Percentiles rank a stretch among this genome's conserved stretches.
phyloP scores from a whole-genome alignment of 2,329 filamentous ascomycete genomes.

The Magnaporthiopsis rhizophila region DNA sequence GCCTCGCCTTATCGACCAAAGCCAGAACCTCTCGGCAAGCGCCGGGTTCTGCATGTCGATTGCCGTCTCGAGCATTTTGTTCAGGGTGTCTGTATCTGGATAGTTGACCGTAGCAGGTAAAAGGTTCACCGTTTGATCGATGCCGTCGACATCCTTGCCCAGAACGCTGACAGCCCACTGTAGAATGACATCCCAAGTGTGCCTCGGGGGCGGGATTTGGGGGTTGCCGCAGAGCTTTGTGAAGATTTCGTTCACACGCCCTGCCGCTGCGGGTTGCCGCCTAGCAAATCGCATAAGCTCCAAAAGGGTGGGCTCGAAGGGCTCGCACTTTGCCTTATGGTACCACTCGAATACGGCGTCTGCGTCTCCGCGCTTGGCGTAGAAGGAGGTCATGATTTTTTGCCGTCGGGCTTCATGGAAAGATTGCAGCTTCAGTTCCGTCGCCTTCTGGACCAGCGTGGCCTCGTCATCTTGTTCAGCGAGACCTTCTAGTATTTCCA shows the following conservation, averaged over 20 bases:
- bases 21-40: conserved; percentile 65
- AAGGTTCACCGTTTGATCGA: conserved; percentile 50
- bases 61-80: conserved; percentile 65
- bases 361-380: conserved; percentile 48
- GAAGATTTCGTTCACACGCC: conserved; percentile 53
- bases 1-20: conserved; percentile 38
- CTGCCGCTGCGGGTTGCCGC: conserved; percentile 40
- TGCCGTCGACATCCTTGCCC: conserved; percentile 63
- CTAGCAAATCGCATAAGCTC: conserved; percentile 54
- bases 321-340: conserved; percentile 28
- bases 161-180: conserved; percentile 65
- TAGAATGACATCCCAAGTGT: conserved; percentile 64
- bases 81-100: conserved; percentile 67
- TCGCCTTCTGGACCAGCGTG: conserved; percentile 45
- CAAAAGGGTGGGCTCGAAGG: conserved; percentile 34
- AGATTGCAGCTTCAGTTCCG: conserved; percentile 4
- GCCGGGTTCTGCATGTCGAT: conserved; percentile 62
- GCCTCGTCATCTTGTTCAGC: conserved; percentile 49
- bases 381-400: conserved; percentile 52
- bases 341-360: conserved; percentile 63
- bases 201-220: conserved; percentile 34
- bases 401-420: conserved; percentile 30
- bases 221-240: conserved; percentile 34
- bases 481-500: conserved; percentile 51
- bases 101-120: conserved; percentile 55